Evolutionary conservation across 2,329 filamentous ascomycete species (phyloP), one percentile per base, ranked within the genome.

Genomic region (Ophiostoma tasmaniense): DNA sequence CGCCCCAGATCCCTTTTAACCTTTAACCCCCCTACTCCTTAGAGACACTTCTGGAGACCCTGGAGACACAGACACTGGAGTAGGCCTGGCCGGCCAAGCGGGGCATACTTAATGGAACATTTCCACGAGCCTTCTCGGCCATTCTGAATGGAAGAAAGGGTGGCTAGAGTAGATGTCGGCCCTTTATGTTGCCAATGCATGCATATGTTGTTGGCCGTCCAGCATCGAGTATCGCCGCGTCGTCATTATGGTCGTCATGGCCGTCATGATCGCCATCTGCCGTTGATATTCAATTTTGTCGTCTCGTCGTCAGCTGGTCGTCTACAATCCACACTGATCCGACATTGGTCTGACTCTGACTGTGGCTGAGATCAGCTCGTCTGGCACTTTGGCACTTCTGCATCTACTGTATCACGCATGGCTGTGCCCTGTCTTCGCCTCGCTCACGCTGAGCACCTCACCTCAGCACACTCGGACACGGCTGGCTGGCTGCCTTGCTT

Each of bases 71-170:
- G n/a, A n/a, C n/a, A n/a, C 52, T 37, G 35, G 8, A 25, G 2
- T 4, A 2, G 33, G 33, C 33, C 33, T 33, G 33, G 33, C 20
- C 22, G 33, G 33, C 8, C 30, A 35, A 35, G 59, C 59, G 59
- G 59, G 59, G 59, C 28, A 62, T n/a, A 22, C 33, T 5, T 37
- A 22, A 64, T 64, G 61, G 33, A 64, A 64, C 61, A 64, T 64
- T 64, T 39, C 61, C 61, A 64, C 33, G n/a, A 13, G 61, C 61
- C 61, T 64, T 64, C 61, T 61, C 55, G 55, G 55, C 55, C 25
- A 30, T 61, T 61, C 55, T 61, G 11, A 55, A 28, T 25, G 25
- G 11, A 10, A 17, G 13, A 61, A 11, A 11, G 25, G 17, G 42
- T 20, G 14, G 20, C 42, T 45, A 45, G 42, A 45, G 30, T 28